A percentile compares a stretch with the other conserved stretches of the same genome.
phyloP scores from a whole-genome alignment of 305 asterid genomes.

The Striga hermonthica region DNA sequence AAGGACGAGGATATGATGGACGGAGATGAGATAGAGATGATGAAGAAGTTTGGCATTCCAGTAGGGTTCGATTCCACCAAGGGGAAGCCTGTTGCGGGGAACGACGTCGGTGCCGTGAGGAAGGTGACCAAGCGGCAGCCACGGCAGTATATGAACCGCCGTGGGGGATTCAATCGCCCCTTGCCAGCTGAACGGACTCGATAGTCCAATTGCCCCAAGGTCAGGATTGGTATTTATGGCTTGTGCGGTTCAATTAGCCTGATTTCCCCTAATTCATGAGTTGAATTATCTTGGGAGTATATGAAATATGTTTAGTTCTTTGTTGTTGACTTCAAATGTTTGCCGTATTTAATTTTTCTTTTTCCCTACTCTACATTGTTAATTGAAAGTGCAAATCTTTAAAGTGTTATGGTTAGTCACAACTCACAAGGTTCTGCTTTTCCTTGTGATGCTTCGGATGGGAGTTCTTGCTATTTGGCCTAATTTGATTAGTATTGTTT shows the following conservation, averaged over 20 bases:
- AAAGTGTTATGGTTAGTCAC: not conserved
- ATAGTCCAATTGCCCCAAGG: constrained; percentile 40
- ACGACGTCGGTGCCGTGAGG: constrained; percentile 87
- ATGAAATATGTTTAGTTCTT: not conserved
- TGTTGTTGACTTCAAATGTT: not conserved
- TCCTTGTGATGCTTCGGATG: not conserved
- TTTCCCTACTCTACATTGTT: not conserved
- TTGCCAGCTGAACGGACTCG: constrained; percentile 87
- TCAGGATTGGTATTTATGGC: constrained; percentile 36
- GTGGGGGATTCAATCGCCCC: constrained; percentile 98
- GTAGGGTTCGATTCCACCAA: constrained; percentile 88
- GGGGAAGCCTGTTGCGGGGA: constrained; percentile 85
- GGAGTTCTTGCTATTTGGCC: not conserved
- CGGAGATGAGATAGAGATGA: constrained; percentile 88
- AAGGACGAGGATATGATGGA: constrained; percentile 48
- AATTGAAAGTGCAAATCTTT: not conserved
- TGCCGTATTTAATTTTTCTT: not conserved
- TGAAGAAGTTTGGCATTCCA: constrained; percentile 92
- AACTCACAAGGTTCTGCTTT: not conserved
- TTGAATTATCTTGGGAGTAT: constrained; percentile 17
- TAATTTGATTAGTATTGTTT: not conserved
- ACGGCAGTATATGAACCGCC: constrained; percentile 95
- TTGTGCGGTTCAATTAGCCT: constrained; percentile 6
- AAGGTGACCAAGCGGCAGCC: constrained; percentile 97
- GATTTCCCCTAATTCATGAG: not conserved